A percentile compares a stretch with the other conserved stretches of the same genome.
These are phyloP conservation scores for Boletus fagicola DNA, from an alignment of 768 basidiomycete genomes.

Conservation along the genomic window DNA sequence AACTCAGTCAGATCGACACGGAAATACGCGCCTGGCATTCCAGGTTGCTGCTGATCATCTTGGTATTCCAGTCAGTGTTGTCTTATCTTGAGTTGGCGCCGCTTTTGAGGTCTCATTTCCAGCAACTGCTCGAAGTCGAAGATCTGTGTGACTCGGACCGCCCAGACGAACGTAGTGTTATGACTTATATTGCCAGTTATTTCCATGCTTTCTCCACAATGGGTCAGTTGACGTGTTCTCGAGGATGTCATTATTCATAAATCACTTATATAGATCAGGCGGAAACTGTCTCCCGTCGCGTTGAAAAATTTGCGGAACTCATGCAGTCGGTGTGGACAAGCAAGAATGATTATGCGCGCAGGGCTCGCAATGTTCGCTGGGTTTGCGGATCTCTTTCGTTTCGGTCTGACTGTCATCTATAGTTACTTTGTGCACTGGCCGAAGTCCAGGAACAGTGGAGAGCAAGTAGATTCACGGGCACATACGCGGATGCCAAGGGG, in stretches of 20 bases:
- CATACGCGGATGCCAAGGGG: conserved; percentile 78
- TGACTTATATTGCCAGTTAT: conserved; percentile 97
- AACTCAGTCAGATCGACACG: conserved; percentile 66
- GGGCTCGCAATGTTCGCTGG: conserved; percentile 61
- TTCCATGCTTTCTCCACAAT: conserved; percentile 98
- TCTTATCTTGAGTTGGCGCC: neutral
- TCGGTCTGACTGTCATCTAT: conserved; percentile 8
- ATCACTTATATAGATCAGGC: conserved; percentile 67
- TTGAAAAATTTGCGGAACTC: conserved; percentile 94
- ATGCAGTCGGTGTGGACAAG: conserved; percentile 91
- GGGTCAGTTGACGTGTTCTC: conserved; percentile 52
- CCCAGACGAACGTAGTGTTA: conserved; percentile 95
- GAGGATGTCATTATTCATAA: neutral
- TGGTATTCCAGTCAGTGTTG: conserved; percentile 75
- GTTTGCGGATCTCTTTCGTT: neutral
- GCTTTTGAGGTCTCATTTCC: conserved; percentile 3
- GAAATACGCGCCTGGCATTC: conserved; percentile 87
- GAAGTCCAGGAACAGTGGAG: conserved; percentile 72
- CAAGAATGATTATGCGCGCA: conserved; percentile 89
- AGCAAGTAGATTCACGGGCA: conserved; percentile 61
- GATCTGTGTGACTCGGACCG: conserved; percentile 85
- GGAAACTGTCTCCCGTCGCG: conserved; percentile 88
- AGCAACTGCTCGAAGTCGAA: conserved; percentile 96
- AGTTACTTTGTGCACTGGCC: conserved; percentile 68
- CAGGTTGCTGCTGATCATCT: conserved; percentile 83